phyloP scores from a whole-genome alignment of 495 filamentous ascomycete genomes.

The Penicillium arizonense region DNA sequence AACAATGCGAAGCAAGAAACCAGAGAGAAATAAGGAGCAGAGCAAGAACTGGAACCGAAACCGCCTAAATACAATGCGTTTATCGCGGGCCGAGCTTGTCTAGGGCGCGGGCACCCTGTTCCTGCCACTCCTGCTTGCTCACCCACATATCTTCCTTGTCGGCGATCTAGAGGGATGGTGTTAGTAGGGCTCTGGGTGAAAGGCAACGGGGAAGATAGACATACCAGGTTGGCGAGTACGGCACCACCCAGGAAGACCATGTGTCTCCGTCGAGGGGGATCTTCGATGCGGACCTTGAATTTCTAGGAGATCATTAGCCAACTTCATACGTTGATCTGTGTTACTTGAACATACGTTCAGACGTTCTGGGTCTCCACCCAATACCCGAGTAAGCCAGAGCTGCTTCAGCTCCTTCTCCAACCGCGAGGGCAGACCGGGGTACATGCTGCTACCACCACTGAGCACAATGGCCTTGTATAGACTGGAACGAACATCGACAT shows the following conservation, averaged over 20 bases:
- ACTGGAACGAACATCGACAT: constrained; percentile 89
- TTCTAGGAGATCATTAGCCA: constrained; percentile 56
- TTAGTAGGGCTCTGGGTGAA: constrained; percentile 11
- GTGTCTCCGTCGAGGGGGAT: constrained; percentile 91
- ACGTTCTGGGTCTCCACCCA: constrained; percentile 86
- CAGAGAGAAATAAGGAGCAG: constrained; percentile 12
- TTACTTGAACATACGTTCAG: constrained; percentile 59
- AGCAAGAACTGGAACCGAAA: constrained; percentile 6
- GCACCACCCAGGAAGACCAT: constrained; percentile 99
- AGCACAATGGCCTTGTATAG: constrained; percentile 97
- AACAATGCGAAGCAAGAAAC: constrained; percentile 21
- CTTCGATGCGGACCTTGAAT: constrained; percentile 99
- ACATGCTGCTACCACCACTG: constrained; percentile 97
- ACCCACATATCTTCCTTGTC: constrained; percentile 99
- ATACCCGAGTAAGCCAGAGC: constrained; percentile 90
- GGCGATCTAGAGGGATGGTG: constrained; percentile 62
- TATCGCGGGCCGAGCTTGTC: constrained; percentile 87
- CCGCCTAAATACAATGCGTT: constrained; percentile 24
- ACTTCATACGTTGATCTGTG: too few species aligned
- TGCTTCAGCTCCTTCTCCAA: constrained; percentile 99
- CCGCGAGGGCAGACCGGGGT: constrained; percentile 88
- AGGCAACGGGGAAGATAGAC: constrained; percentile 19
- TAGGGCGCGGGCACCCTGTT: constrained; percentile 81
- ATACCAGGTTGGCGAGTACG: constrained; percentile 89
- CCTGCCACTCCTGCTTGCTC: constrained; percentile 91